Evolutionary conservation across 352 stramenopile species (phyloP).

Genomic region (Phytophthora ohioensis): DNA sequence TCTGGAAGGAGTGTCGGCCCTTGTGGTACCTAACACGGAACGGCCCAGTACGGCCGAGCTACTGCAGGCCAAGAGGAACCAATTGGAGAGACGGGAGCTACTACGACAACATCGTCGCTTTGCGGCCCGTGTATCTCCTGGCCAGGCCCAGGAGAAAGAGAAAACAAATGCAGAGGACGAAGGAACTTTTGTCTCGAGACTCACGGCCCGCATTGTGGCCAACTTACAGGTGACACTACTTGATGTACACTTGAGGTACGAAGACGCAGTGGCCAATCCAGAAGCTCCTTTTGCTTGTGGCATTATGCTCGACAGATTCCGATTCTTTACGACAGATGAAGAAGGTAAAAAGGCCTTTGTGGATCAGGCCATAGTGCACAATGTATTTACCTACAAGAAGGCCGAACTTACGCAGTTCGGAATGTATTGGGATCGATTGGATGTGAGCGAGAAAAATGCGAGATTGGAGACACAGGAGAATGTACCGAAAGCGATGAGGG

Average conservation of each 20-base stretch:
- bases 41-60: constrained; percentile 61
- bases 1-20: constrained; percentile 75
- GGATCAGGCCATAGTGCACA: constrained; percentile 52
- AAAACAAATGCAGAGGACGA: constrained; percentile 60
- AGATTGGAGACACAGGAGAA: constrained; percentile 51
- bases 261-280: constrained; percentile 74
- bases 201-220: constrained; percentile 81
- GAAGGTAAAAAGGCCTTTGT: constrained; percentile 75
- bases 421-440: constrained; percentile 78
- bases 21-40: constrained; percentile 72
- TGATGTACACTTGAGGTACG: constrained; percentile 80
- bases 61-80: constrained; percentile 63
- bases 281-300: constrained; percentile 75
- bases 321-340: constrained; percentile 78
- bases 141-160: constrained; percentile 14
- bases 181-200: constrained; percentile 79
- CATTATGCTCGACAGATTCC: constrained; percentile 71
- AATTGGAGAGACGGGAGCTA: constrained; percentile 74
- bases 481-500: constrained; percentile 52
- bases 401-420: constrained; percentile 56
- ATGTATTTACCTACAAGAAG: constrained; percentile 71
- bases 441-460: constrained; percentile 17
- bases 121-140: constrained; percentile 46
- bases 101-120: constrained; percentile 76
- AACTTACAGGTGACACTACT: constrained; percentile 83